These are phyloP conservation scores for Leucocoprinus sp. DNA, from an alignment of 768 basidiomycete genomes.

Conservation along the genomic window DNA sequence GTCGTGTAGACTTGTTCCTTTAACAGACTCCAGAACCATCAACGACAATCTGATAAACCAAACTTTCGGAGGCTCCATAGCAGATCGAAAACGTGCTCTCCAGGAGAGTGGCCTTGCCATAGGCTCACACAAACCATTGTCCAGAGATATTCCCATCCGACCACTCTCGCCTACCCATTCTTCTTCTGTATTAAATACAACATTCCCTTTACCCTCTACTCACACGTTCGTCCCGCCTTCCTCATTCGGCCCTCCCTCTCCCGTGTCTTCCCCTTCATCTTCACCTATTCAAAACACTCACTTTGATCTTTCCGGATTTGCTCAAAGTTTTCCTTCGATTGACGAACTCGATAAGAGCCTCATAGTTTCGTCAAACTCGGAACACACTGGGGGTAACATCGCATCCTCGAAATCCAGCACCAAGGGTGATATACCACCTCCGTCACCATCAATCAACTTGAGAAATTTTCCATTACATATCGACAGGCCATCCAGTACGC, in stretches of 20 bases:
- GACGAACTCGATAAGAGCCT: constrained; percentile 62
- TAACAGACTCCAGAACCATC: constrained; percentile 14
- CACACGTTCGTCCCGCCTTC: constrained; percentile 65
- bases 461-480: constrained; percentile 33
- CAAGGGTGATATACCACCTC: constrained; percentile 21
- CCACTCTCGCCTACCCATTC: constrained; percentile 33
- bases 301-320: constrained; percentile 46
- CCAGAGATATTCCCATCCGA: constrained; percentile 40
- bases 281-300: constrained; percentile 43
- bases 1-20: constrained; percentile 2
- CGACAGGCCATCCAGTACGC: constrained; percentile 63
- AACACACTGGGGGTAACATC: constrained; percentile 32
- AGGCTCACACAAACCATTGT: constrained; percentile 46
- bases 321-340: constrained; percentile 66
- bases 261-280: constrained; percentile 52
- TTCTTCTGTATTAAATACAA: constrained; percentile 16
- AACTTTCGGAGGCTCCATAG: constrained; percentile 56
- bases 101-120: constrained; percentile 64
- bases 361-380: constrained; percentile 39
- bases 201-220: constrained; percentile 32
- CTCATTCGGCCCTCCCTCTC: constrained; percentile 69
- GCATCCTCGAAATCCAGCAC: constrained; percentile 18
- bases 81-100: constrained; percentile 72
- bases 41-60: constrained; percentile 32
- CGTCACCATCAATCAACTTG: constrained; percentile 24